These are phyloP conservation scores for Gomphus bonarii DNA, from an alignment of 1,284 basidiomycete genomes.

Conservation along the genomic window DNA sequence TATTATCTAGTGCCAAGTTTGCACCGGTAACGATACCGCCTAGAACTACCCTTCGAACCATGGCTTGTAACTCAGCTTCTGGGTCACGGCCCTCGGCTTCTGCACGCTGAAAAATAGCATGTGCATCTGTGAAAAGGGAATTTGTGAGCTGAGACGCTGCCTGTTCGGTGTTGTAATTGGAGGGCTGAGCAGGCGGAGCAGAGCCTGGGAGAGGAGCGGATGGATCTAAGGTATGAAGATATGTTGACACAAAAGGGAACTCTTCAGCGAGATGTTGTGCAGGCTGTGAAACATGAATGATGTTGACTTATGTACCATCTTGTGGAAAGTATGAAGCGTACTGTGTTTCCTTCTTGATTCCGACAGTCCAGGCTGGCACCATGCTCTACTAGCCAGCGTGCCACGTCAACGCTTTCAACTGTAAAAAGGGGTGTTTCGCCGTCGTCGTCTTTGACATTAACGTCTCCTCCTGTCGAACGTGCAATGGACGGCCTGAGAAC, in stretches of 20 bases:
- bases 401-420: conserved; percentile 75
- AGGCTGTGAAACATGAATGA: conserved; percentile 38
- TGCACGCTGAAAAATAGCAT: conserved; percentile 55
- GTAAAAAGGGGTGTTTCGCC: conserved; percentile 88
- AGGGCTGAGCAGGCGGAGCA: conserved; percentile 29
- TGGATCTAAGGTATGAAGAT: conserved; percentile 40
- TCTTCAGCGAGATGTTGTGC: conserved; percentile 69
- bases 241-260: conserved; percentile 66
- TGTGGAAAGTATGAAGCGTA: conserved; percentile 28
- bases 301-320: background rate
- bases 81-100: conserved; percentile 53
- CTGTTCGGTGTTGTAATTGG: conserved; percentile 58
- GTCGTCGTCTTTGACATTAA: conserved; percentile 79
- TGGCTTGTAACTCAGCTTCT: conserved; percentile 43
- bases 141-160: conserved; percentile 63
- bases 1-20: conserved; percentile 28
- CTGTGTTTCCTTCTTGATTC: conserved; percentile 71
- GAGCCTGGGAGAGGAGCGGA: conserved; percentile 14
- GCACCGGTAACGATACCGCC: conserved; percentile 51
- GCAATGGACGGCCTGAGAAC: conserved; percentile 12
- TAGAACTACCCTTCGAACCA: conserved; percentile 50
- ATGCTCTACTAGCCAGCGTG: conserved; percentile 67
- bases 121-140: conserved; percentile 53
- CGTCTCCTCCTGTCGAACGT: conserved; percentile 57
- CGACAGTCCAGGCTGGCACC: conserved; percentile 58